Evolutionary conservation across 768 basidiomycete species (phyloP).

Genomic region (Russula emetica): DNA sequence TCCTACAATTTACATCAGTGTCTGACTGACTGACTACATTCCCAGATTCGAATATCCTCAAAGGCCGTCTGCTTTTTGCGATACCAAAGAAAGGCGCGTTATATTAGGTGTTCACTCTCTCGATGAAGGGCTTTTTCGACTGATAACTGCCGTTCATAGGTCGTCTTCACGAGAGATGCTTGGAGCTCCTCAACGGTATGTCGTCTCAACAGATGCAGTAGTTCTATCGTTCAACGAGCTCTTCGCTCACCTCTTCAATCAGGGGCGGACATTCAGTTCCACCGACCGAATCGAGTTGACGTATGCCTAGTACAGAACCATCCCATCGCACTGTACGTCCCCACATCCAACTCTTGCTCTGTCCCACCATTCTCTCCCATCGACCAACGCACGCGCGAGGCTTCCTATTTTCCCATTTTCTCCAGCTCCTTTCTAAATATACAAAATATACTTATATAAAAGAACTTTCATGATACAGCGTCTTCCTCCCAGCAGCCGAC

Average conservation of each 20-base stretch:
- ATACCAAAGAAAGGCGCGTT: conserved; percentile 91
- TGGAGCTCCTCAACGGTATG: conserved; percentile 76
- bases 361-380: background rate
- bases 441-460: background rate
- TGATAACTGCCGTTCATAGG: conserved; percentile 43
- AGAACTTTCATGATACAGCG: conserved; percentile 42
- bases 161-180: conserved; percentile 84
- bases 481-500: conserved; percentile 94
- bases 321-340: conserved; percentile 80
- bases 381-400: background rate
- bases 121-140: background rate
- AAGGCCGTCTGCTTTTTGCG: conserved; percentile 86
- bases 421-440: background rate
- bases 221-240: background rate
- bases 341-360: background rate
- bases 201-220: background rate
- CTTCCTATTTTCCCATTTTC: background rate
- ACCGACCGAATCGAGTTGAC: conserved; percentile 80
- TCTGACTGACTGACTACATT: background rate
- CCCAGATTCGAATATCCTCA: conserved; percentile 69
- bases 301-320: conserved; percentile 93
- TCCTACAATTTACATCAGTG: background rate
- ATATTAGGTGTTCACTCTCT: background rate
- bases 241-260: background rate
- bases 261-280: conserved; percentile 97